Evolutionary conservation across 345 rosid species (phyloP).

Genomic region (Kernera saxatilis): DNA sequence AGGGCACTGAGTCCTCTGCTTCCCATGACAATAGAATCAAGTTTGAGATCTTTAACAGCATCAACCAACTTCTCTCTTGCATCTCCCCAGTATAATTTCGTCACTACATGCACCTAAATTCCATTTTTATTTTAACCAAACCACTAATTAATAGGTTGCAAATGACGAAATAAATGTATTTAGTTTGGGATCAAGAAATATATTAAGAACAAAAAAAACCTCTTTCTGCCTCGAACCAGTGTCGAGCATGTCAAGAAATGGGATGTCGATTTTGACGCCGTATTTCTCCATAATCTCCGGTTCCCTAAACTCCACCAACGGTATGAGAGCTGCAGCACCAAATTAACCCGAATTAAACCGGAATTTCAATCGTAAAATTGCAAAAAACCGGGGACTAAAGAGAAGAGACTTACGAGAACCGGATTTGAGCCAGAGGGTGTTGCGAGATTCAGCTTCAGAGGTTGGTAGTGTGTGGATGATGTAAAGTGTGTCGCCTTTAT

Average conservation of each 20-base stretch:
- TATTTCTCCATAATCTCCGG: constrained; percentile 64
- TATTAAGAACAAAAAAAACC: constrained; percentile 22
- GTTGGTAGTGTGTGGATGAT: constrained; percentile 59
- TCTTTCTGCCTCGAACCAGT: constrained; percentile 84
- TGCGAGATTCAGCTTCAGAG: constrained; percentile 43
- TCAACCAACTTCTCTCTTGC: constrained; percentile 82
- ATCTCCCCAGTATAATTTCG: constrained; percentile 91
- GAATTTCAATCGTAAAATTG: background rate
- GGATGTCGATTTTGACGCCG: constrained; percentile 50
- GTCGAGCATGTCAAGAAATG: constrained; percentile 76
- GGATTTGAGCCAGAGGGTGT: constrained; percentile 42
- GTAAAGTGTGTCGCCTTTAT: constrained; percentile 65
- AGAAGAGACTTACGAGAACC: constrained; percentile 66
- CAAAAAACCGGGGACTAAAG: background rate
- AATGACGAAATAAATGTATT: background rate
- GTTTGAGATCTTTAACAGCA: constrained; percentile 66
- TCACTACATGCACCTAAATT: constrained; percentile 46
- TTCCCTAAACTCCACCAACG: constrained; percentile 76
- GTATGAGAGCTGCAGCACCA: constrained; percentile 66
- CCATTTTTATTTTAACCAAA: background rate
- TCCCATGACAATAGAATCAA: constrained; percentile 86
- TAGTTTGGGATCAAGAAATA: background rate
- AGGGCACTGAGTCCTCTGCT: constrained; percentile 94
- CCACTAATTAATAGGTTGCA: background rate
- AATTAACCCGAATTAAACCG: background rate